Evolutionary conservation across 1,139 yeast species (phyloP), one percentile per base, ranked within the genome.

Genomic region (Wickerhamomyces sp.): DNA sequence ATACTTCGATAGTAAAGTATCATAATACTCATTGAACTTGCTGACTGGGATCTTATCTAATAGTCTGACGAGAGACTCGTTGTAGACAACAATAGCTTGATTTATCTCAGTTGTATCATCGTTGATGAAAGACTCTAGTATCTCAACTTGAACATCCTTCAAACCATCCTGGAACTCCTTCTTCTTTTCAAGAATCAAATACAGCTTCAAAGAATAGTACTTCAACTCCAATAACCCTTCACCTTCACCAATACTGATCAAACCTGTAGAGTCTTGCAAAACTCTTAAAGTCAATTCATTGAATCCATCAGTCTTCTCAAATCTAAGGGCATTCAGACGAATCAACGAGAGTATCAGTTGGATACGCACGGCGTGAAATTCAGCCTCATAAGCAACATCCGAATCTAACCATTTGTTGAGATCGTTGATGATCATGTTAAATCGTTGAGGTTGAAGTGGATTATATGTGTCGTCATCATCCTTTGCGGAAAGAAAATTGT

Each of bases 381-480:
- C 72, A 0, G 68, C 65, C 29, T 82, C 89, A 60, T 78, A 84
- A 1, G 85, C 79, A 39, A 72, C 57, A 30, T 80, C 86, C 18
- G 81, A 72, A 34, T 81, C 87, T 29, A 83, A 59, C 86, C 88
- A 83, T 29, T 63, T 62, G 7, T 67, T 61, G 4, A 86, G 56
- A 14, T 76, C 74, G 37, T 69, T 73, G 10, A 85, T 53, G 14
- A 82, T 66, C 87, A 84, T 79, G 38, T 71, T 72, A 39, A 84
- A 64, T 54, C 90, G 72, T 54, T 81, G 88, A 3, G 73, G 70
- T 10, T 86, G 79, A 26, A 81, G 61, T 1, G 79, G 72, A 11
- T 59, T 60, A 36, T 66, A 67, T 0, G 42, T 44, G 7, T 53
- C 67, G 30, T 50, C 52, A 2, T 62, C 62, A 31, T 57, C 55